Evolutionary conservation across 495 filamentous ascomycete genomes (phyloP).

Genomic region (Sphaerosporella brunnea): DNA sequence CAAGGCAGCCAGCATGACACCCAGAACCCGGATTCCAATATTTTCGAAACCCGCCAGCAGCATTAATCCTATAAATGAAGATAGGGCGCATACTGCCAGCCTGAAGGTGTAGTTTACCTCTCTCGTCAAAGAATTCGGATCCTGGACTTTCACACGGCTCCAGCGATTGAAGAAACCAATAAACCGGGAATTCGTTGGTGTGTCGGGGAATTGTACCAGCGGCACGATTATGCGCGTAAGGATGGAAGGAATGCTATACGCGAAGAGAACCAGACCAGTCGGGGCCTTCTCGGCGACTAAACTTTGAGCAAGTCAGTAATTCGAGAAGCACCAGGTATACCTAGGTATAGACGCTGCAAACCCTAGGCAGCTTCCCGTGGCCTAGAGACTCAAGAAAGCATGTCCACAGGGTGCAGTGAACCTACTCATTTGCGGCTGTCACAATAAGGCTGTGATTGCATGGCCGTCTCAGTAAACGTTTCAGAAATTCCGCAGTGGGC

Average conservation of each 20-base stretch:
- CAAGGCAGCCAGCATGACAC: constrained; percentile 14
- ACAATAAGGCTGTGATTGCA: constrained; percentile 11
- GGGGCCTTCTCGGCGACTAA: constrained; percentile 11
- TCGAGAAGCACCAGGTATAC: background rate
- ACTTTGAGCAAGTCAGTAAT: constrained; percentile 1
- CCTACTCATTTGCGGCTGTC: constrained; percentile 16
- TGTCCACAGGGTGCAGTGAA: background rate
- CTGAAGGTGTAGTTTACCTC: constrained; percentile 12
- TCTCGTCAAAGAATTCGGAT: background rate
- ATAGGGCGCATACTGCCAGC: constrained; percentile 8
- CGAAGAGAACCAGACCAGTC: constrained; percentile 11
- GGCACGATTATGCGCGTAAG: constrained; percentile 8
- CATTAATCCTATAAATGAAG: constrained; percentile 9
- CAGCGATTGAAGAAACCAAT: no score
- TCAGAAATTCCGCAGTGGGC: no score
- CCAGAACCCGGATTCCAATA: constrained; percentile 5
- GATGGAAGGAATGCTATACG: constrained; percentile 15
- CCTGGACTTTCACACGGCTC: no score
- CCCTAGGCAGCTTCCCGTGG: no score
- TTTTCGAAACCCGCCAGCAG: constrained; percentile 7
- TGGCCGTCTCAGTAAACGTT: no score
- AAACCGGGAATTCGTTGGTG: no score
- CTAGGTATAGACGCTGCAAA: no score
- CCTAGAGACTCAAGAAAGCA: no score
- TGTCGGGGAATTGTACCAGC: constrained; percentile 7